Percentiles rank a stretch among this genome's conserved stretches.
Conservation (phyloP, 2,329 filamentous ascomycete species). For the Sclerotinia sclerotiorum region DNA sequence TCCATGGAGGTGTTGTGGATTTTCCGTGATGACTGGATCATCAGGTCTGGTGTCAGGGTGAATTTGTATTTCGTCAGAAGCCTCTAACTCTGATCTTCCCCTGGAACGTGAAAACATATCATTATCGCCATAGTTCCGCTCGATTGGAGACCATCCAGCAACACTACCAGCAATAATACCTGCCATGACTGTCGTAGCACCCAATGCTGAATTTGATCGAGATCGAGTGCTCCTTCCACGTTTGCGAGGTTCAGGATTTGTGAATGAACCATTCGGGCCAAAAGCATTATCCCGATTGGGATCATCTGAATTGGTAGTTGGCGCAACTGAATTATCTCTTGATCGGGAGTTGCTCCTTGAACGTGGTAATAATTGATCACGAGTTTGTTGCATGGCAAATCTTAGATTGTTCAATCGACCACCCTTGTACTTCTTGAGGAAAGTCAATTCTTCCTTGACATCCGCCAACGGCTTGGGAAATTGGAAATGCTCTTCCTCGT, state of each 20-base stretch:
- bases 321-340: constrained; percentile 61
- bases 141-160: constrained; percentile 75
- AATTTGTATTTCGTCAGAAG: constrained; percentile 46
- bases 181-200: constrained; percentile 77
- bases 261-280: constrained; percentile 46
- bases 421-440: constrained; percentile 77
- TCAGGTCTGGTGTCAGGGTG: constrained; percentile 50
- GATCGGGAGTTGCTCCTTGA: constrained; percentile 63
- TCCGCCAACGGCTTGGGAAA: constrained; percentile 74
- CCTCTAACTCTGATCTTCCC: constrained; percentile 43
- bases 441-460: constrained; percentile 76
- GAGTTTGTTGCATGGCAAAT: constrained; percentile 74
- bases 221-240: constrained; percentile 68
- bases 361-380: constrained; percentile 63
- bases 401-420: constrained; percentile 79
- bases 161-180: constrained; percentile 77
- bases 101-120: constrained; percentile 37
- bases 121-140: constrained; percentile 46
- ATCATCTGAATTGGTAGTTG: constrained; percentile 58
- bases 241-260: constrained; percentile 59
- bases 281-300: constrained; percentile 53
- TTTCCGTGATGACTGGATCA: constrained; percentile 48
- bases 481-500: constrained; percentile 62
- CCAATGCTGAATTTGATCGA: constrained; percentile 66
- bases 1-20: constrained; percentile 38